Evolutionary conservation across 345 rosid genomes (phyloP).

Genomic region (Citrus unshiu): DNA sequence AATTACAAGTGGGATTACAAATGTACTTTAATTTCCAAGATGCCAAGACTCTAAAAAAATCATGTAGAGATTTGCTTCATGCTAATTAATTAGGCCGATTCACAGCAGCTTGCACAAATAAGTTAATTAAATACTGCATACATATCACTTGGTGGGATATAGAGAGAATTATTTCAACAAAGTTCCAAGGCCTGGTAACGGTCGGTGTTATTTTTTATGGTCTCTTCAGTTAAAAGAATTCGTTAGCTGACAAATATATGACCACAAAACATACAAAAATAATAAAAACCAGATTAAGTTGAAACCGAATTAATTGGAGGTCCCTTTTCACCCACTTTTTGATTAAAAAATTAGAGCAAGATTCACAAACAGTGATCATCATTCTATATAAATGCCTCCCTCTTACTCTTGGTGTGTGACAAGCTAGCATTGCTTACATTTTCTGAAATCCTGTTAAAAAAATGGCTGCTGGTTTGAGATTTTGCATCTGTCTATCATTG

Average conservation of each 20-base stretch:
- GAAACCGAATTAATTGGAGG: neutral
- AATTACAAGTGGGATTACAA: neutral
- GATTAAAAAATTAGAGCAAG: neutral
- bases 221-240: neutral
- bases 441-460: neutral
- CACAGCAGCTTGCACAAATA: neutral
- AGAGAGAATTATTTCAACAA: neutral
- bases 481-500: slow-evolving; percentile 8
- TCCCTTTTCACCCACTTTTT: slow-evolving; percentile 10
- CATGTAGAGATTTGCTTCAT: too few species aligned
- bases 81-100: too few species aligned
- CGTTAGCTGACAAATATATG: neutral
- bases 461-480: slow-evolving; percentile 14
- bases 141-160: neutral
- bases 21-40: neutral
- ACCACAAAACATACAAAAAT: neutral
- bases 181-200: neutral
- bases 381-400: neutral
- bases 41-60: neutral
- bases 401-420: too few species aligned
- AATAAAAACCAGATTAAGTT: neutral
- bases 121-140: neutral
- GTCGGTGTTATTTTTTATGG: neutral
- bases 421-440: neutral
- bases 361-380: neutral